A percentile compares a stretch with the other conserved stretches of the same genome.
These are phyloP conservation scores for Manihot esculenta DNA, from an alignment of 441 rosid genomes.

Conservation along the genomic window DNA sequence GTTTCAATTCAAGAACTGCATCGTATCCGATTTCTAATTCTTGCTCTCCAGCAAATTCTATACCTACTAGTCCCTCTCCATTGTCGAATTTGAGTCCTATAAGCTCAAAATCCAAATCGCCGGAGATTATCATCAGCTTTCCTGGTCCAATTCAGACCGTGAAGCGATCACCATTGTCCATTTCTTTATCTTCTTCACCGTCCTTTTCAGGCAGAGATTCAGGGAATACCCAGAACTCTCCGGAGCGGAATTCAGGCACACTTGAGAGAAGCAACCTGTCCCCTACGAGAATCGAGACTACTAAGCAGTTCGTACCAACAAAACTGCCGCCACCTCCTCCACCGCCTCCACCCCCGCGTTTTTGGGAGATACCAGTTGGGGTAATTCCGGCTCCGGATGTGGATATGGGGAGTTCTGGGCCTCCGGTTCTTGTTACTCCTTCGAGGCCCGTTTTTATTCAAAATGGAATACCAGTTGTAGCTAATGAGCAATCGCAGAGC, in stretches of 20 bases:
- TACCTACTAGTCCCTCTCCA: conserved; percentile 40
- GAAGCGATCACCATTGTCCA: conserved; percentile 29
- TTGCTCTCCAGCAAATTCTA: conserved; percentile 51
- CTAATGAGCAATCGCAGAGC: conserved; percentile 26
- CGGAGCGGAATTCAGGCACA: conserved; percentile 27
- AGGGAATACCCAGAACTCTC: conserved; percentile 28
- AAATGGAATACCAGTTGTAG: conserved; percentile 13
- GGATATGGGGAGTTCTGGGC: conserved; percentile 26
- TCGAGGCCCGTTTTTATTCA: conserved; percentile 34
- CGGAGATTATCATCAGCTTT: conserved; percentile 33
- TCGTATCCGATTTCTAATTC: conserved; percentile 57
- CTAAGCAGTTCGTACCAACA: conserved; percentile 20
- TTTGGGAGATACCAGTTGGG: conserved; percentile 45
- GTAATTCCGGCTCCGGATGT: conserved; percentile 2
- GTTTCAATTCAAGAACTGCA: conserved; percentile 56
- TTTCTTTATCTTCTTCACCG: conserved; percentile 36
- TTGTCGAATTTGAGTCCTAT: conserved; percentile 33
- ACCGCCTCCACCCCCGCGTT: conserved; percentile 47
- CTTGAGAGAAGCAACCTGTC: conserved; percentile 22
- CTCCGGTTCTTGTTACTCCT: conserved; percentile 38
- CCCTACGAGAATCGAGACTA: conserved; percentile 16
- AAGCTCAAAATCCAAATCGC: conserved; percentile 45
- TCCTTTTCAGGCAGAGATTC: conserved; percentile 28
- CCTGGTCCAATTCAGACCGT: conserved; percentile 27
- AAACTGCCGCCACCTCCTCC: conserved; percentile 64